Evolutionary conservation across 2,329 filamentous ascomycete genomes (phyloP).

Genomic region (Sclerotinia subarctica): DNA sequence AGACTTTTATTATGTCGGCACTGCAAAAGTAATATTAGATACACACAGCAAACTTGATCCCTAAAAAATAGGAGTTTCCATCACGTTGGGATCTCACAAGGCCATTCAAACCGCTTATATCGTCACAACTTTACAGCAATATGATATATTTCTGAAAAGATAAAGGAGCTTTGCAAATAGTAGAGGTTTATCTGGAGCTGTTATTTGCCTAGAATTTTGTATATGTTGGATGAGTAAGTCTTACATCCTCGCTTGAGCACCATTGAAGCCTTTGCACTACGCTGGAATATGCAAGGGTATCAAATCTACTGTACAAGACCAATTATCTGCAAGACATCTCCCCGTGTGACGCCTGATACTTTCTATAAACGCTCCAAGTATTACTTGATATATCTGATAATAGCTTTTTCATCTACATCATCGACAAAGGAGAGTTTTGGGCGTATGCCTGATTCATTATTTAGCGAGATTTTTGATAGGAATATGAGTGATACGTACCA

Average conservation of each 20-base stretch:
- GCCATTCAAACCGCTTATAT: not conserved
- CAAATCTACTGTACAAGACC: constrained; percentile 16
- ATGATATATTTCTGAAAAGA: not conserved
- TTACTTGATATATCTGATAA: not conserved
- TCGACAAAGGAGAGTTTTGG: constrained; percentile 73
- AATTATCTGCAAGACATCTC: not conserved
- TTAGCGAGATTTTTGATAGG: constrained; percentile 18
- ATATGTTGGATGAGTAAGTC: not conserved
- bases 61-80: too few species aligned
- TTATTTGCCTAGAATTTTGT: not conserved
- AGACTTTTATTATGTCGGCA: not conserved
- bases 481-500: constrained; percentile 51
- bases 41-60: not conserved
- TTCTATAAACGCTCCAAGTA: constrained; percentile 4
- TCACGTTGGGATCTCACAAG: too few species aligned
- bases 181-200: not conserved
- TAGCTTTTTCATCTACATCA: constrained; percentile 26
- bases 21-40: not conserved
- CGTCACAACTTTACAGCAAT: not conserved
- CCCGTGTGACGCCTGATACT: not conserved
- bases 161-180: not conserved
- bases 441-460: constrained; percentile 65
- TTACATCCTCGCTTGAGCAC: constrained; percentile 4
- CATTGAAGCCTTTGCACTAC: not conserved
- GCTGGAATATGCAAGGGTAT: not conserved